These are phyloP conservation scores for Psilocybe cubensis DNA, from an alignment of 768 basidiomycete genomes.

Conservation along the genomic window DNA sequence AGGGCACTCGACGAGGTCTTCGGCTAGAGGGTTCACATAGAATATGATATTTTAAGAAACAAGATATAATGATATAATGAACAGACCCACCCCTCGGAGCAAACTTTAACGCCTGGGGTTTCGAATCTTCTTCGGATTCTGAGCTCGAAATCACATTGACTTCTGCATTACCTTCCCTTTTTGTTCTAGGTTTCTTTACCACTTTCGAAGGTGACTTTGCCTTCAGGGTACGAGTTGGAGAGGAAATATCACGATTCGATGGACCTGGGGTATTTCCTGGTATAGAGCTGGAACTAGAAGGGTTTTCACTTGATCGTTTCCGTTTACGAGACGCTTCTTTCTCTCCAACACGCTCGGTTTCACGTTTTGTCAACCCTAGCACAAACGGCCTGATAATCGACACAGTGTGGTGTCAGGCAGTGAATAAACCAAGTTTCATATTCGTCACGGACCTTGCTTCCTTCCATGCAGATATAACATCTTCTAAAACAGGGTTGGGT, in stretches of 20 bases:
- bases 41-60: background rate
- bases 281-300: slow-evolving; percentile 28
- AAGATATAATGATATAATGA: background rate
- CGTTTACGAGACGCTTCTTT: slow-evolving; percentile 37
- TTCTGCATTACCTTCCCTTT: slow-evolving; percentile 12
- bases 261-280: slow-evolving; percentile 25
- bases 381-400: slow-evolving; percentile 46
- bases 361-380: slow-evolving; percentile 42
- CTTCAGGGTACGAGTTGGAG: slow-evolving; percentile 7
- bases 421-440: background rate
- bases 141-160: slow-evolving; percentile 33
- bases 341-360: slow-evolving; percentile 21
- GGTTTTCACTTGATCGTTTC: slow-evolving; percentile 25
- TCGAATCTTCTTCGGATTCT: slow-evolving; percentile 32
- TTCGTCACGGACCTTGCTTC: slow-evolving; percentile 57
- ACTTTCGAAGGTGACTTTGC: slow-evolving; percentile 21
- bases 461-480: slow-evolving; percentile 72
- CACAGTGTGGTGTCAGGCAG: slow-evolving; percentile 4
- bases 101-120: slow-evolving; percentile 5
- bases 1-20: slow-evolving; percentile 58
- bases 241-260: slow-evolving; percentile 18
- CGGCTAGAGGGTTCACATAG: slow-evolving; percentile 30
- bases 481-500: slow-evolving; percentile 72
- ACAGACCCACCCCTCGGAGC: slow-evolving; percentile 25
- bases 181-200: slow-evolving; percentile 22